Evolutionary conservation across 2,329 filamentous ascomycete species (phyloP).

Genomic region (Calonectria pauciramosa): DNA sequence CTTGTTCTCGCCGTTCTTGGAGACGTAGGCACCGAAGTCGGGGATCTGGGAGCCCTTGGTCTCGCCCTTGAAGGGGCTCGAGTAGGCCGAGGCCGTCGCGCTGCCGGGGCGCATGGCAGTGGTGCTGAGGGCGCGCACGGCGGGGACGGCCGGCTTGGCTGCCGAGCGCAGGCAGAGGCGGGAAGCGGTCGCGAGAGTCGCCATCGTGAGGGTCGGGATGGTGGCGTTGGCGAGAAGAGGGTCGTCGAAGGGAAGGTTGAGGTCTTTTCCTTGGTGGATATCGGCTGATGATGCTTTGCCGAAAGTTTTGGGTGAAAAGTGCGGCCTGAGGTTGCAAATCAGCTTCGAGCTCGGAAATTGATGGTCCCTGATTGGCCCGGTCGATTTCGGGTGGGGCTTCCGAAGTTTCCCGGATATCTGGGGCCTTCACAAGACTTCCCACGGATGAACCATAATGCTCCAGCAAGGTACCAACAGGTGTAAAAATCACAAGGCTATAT

Average conservation of each 20-base stretch:
- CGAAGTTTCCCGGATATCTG: constrained; percentile 49
- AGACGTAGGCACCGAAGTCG: constrained; percentile 90
- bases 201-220: constrained; percentile 64
- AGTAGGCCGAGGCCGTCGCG: constrained; percentile 66
- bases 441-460: not conserved
- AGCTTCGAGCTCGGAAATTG: constrained; percentile 61
- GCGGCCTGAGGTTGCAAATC: constrained; percentile 60
- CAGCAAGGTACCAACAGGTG: constrained; percentile 5
- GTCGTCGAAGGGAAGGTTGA: constrained; percentile 55
- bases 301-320: constrained; percentile 56
- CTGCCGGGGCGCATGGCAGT: constrained; percentile 63
- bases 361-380: constrained; percentile 58
- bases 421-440: constrained; percentile 31
- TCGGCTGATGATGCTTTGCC: constrained; percentile 57
- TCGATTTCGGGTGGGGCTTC: constrained; percentile 42
- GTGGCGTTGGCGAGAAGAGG: constrained; percentile 44
- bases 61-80: constrained; percentile 75
- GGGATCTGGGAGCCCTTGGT: constrained; percentile 79
- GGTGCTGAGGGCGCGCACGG: constrained; percentile 70
- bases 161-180: constrained; percentile 76
- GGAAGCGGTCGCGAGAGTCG: constrained; percentile 77
- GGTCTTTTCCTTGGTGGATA: constrained; percentile 61
- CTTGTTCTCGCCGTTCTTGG: constrained; percentile 73
- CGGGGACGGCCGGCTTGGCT: constrained; percentile 56
- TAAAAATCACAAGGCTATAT: not conserved